Base-by-base conservation (phyloP, 352 stramenopile genomes). In the Phytophthora megakarya region DNA sequence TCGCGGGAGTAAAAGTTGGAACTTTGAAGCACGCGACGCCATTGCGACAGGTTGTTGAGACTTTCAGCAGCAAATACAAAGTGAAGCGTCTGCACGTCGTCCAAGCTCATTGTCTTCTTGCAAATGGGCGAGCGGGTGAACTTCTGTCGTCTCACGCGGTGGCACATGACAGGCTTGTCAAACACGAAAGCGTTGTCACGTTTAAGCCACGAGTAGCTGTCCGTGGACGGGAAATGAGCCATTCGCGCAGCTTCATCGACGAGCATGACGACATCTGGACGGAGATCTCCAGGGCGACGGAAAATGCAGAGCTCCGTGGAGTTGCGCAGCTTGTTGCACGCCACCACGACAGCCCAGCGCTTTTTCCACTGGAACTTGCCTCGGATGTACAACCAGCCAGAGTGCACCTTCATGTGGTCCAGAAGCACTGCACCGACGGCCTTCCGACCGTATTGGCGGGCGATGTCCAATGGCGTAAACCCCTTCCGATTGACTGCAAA, bases 221-320 rank as follows among this genome's bases (percentile, higher is more conserved):
- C 61, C 5, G 51, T 72, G 1, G 60, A 70, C 1, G 57, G 33
- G 35, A 80, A 72, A n/a, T 45, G 49, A n/a, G 66, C 28, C 26
- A 75, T 65, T 15, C 49, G 48, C 4, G 75, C 51, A 7, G 66
- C 62, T 12, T 80, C 59, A n/a, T 84, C 69, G 7, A 82, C 58
- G 3, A 80, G 57, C 59, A 80, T 67, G n/a, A 80, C 72, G 15
- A 62, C 28, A n/a, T 70, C 46, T 1, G 72, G 69, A 0, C 69
- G 66, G 0, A 78, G 50, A 40, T 72, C 52, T 1, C 53, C 48
- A 21, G 59, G 76, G 16, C 66, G 51, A 12, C 68, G 65, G 52
- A 83, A 90, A 13, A 93, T 58, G 25, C 76, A 81, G 10, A 93
- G 57, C 54, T 93, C 84, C 11, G 81, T 80, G 8, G 77, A 69